A percentile compares a stretch with the other conserved stretches of the same genome.
Evolutionary conservation across 2,329 filamentous ascomycete species (phyloP).

Genomic region (Alternaria postmessia): DNA sequence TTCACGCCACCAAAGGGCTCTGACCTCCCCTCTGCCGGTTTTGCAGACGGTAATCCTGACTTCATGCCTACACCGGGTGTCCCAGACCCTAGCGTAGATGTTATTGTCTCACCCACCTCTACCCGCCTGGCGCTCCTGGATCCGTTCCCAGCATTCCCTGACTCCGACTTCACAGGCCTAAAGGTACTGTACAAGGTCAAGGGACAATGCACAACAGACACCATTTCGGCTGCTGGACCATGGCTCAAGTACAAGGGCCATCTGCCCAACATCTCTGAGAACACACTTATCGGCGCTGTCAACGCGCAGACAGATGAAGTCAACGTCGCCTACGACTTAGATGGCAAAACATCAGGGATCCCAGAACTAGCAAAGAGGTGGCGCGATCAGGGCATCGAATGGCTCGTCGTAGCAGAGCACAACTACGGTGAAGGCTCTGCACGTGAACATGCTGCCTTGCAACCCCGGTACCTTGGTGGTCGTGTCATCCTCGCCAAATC

Average conservation of each 20-base stretch:
- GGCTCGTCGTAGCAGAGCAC: constrained; percentile 96
- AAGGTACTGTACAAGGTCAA: constrained; percentile 94
- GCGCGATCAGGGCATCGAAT: constrained; percentile 77
- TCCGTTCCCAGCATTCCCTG: constrained; percentile 85
- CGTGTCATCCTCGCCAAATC: constrained; percentile 84
- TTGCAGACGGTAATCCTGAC: constrained; percentile 77
- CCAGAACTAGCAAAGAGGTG: constrained; percentile 86
- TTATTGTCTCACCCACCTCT: constrained; percentile 86
- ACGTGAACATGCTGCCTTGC: constrained; percentile 86
- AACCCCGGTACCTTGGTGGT: constrained; percentile 89
- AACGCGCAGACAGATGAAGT: constrained; percentile 93
- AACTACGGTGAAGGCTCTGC: constrained; percentile 96
- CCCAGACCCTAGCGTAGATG: constrained; percentile 73
- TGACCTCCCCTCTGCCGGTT: constrained; percentile 73
- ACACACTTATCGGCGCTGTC: constrained; percentile 94
- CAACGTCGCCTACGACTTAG: constrained; percentile 88
- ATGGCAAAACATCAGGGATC: constrained; percentile 78
- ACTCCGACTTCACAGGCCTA: constrained; percentile 75
- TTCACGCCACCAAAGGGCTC: constrained; percentile 77
- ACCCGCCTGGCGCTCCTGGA: constrained; percentile 89
- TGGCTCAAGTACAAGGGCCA: constrained; percentile 99
- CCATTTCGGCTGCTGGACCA: constrained; percentile 93
- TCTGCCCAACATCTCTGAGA: constrained; percentile 95
- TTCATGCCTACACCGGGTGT: constrained; percentile 77
- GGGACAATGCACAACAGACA: constrained; percentile 98